These are phyloP conservation scores for Abrus pulchellus DNA, from an alignment of 306 rosid species.

Conservation along the genomic window DNA sequence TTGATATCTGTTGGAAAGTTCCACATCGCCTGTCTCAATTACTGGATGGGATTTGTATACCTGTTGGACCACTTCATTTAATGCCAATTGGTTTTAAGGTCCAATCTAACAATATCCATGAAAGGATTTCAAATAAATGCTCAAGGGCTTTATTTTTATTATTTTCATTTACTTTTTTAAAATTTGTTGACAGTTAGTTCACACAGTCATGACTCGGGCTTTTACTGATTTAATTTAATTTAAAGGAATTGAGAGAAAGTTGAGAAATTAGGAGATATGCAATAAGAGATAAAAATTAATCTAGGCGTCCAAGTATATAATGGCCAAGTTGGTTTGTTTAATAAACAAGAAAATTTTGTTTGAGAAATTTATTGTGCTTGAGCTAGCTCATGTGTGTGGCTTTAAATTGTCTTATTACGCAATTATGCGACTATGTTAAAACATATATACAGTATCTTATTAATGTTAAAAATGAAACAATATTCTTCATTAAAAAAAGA, in stretches of 20 bases:
- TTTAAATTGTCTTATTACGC: neutral
- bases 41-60: neutral
- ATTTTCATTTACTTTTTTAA: neutral
- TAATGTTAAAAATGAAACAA: neutral
- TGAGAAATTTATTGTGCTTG: neutral
- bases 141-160: neutral
- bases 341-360: neutral
- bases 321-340: neutral
- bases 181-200: neutral
- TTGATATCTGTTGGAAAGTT: neutral
- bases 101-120: neutral
- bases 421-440: neutral
- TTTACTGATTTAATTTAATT: constrained; percentile 1
- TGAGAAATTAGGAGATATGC: neutral
- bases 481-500: neutral
- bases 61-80: neutral
- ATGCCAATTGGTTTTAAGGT: neutral
- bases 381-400: neutral
- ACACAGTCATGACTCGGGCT: neutral
- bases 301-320: neutral
- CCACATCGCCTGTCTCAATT: neutral
- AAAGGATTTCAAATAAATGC: constrained; percentile 7
- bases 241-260: constrained; percentile 13
- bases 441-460: constrained; percentile 5
- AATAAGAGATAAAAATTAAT: neutral